Base-by-base conservation (phyloP, 441 rosid species). In the Viola pubescens region DNA sequence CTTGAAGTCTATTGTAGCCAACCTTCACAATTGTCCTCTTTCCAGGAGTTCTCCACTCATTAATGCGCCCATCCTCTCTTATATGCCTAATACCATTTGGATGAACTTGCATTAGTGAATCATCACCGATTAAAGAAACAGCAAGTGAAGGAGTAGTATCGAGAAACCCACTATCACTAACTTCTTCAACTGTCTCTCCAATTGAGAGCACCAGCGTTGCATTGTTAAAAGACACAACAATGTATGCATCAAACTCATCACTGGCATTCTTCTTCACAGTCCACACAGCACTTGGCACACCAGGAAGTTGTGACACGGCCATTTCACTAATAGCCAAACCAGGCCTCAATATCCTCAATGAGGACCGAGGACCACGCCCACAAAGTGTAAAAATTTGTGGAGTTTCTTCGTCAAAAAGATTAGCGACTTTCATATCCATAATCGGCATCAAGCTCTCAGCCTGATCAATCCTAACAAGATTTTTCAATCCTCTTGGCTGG, bases 231-330 rank as follows among this genome's bases (percentile, higher is more conserved):
- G 97, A 89, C 74, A 89, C 98, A 13, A 92, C 96, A 56, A 92
- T 92, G 61, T 92, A 89, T 2, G 98, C 98, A 76, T 89, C 98
- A 74, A 89, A 92, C 67, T 85, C 98, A 77, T 92, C 98, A 59
- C 64, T 84, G 37, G 74, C 76, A 62, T 81, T 92, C 82, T 87
- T 92, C 66, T 87, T 92, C 70, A 92, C 98, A 7, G 98, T 92
- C 98, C 98, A 92, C 50, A 89, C 97, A 34, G 97, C 98, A 84
- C 92, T 92, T 3, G 97, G 97, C 58, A 89, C 83, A 65, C 97
- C 98, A 67, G 98, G 98, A 76, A 92, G 98, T 88, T 83, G 96
- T 19, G 98, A 92, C 56, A 89, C 98, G 52, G 92, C 98, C 98
- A 92, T 92, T 77, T 92, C 98, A 56, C 85, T 82, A 55, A 92